Evolutionary conservation across 108 stramenopile genomes (phyloP).

Genomic region (Nitzschia putrida): DNA sequence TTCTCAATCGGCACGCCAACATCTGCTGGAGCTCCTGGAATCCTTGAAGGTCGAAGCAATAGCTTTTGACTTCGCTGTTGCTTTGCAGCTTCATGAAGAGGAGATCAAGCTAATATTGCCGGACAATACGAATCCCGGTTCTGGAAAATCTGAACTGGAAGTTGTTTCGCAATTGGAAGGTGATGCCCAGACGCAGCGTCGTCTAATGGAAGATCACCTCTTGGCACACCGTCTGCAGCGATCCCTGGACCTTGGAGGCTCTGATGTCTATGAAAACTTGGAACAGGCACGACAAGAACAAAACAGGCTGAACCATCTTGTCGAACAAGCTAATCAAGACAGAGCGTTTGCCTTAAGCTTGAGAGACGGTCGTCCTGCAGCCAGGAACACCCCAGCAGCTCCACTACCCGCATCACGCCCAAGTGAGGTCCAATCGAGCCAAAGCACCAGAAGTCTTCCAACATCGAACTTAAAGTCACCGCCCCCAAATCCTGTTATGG

Average conservation of each 20-base stretch:
- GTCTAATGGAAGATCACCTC: slow-evolving; percentile 40
- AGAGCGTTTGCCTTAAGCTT: background rate
- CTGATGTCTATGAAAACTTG: slow-evolving; percentile 44
- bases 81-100: slow-evolving; percentile 39
- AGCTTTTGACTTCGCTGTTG: slow-evolving; percentile 25
- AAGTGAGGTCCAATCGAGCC: no score
- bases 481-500: no score
- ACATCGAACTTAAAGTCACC: no score
- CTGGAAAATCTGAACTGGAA: background rate
- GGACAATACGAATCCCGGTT: background rate
- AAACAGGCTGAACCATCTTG: slow-evolving; percentile 31
- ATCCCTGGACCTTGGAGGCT: slow-evolving; percentile 12
- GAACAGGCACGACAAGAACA: slow-evolving; percentile 49
- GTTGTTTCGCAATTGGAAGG: background rate
- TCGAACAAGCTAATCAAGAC: slow-evolving; percentile 36
- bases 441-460: no score
- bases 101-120: slow-evolving; percentile 32
- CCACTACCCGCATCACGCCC: no score
- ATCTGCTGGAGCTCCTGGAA: slow-evolving; percentile 48
- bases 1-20: slow-evolving; percentile 41
- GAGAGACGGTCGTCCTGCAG: no score
- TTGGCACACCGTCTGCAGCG: slow-evolving; percentile 35
- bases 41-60: slow-evolving; percentile 29
- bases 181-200: slow-evolving; percentile 37
- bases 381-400: no score